These are phyloP conservation scores for Mycena haematopus DNA, from an alignment of 768 basidiomycete genomes.

Conservation along the genomic window DNA sequence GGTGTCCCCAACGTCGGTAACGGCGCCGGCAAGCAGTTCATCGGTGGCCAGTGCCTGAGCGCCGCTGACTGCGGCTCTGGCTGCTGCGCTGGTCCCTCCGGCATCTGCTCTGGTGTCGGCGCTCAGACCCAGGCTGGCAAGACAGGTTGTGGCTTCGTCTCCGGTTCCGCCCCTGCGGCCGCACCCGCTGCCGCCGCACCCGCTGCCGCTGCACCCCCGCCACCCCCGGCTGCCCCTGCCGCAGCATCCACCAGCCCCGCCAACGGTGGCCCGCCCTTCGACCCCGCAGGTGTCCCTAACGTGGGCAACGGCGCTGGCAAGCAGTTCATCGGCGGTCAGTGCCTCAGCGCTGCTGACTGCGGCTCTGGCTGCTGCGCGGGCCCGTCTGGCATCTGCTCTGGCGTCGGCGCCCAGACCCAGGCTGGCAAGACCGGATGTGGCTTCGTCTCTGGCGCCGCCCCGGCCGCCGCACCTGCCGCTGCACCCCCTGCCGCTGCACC, in stretches of 20 bases:
- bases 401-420: constrained; percentile 11
- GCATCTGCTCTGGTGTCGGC: constrained; percentile 22
- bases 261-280: constrained; percentile 15
- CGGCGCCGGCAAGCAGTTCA: constrained; percentile 23
- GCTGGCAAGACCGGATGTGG: constrained; percentile 23
- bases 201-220: neutral
- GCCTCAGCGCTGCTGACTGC: constrained; percentile 12
- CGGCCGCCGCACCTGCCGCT: neutral
- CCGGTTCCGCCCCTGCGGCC: neutral
- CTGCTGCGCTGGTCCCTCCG: constrained; percentile 22
- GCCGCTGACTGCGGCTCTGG: constrained; percentile 21
- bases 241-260: neutral
- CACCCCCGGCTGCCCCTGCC: neutral
- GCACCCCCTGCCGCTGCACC: constrained; percentile 9
- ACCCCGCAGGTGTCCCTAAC: constrained; percentile 17
- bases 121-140: constrained; percentile 24
- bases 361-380: constrained; percentile 19
- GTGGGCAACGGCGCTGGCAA: constrained; percentile 18
- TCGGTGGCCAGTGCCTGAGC: constrained; percentile 20
- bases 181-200: constrained; percentile 4
- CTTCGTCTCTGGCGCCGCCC: neutral
- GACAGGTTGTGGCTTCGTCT: constrained; percentile 21
- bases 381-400: constrained; percentile 21
- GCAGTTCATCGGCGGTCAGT: constrained; percentile 20
- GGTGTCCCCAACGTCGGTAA: constrained; percentile 19